A percentile compares a stretch with the other conserved stretches of the same genome.
phyloP scores from a whole-genome alignment of 805 yeast species.

The Ogataea allantospora region DNA sequence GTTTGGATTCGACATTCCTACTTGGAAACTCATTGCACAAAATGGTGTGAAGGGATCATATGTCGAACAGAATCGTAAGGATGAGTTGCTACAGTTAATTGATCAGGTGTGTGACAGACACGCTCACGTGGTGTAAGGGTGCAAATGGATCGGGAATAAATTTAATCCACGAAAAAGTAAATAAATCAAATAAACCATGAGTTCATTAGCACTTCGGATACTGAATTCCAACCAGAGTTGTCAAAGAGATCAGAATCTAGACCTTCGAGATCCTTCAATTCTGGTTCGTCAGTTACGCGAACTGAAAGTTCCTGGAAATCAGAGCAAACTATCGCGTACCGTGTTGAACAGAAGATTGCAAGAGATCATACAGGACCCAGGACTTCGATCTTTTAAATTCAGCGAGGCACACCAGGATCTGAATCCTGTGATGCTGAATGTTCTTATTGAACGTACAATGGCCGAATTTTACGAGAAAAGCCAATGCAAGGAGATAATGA shows the following conservation, averaged over 20 bases:
- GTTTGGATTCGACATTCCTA: conserved; percentile 57
- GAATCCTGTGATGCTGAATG: conserved; percentile 15
- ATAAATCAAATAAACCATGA: conserved; percentile 11
- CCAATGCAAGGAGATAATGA: conserved; percentile 1
- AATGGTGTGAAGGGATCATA: conserved; percentile 73
- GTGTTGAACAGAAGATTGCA: conserved; percentile 11
- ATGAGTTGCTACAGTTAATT: conserved; percentile 42
- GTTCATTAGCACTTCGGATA: conserved; percentile 15
- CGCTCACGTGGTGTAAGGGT: conserved; percentile 15
- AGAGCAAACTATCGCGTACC: background rate
- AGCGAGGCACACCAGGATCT: conserved; percentile 11
- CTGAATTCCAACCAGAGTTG: conserved; percentile 7
- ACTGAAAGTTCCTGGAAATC: background rate
- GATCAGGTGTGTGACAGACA: conserved; percentile 39
- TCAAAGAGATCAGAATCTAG: conserved; percentile 2
- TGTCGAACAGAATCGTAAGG: conserved; percentile 58
- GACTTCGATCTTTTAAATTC: conserved; percentile 11
- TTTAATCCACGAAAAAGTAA: background rate
- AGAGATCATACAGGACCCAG: conserved; percentile 12
- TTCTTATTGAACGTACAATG: conserved; percentile 20
- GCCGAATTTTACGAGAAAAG: conserved; percentile 16
- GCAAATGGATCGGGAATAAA: background rate
- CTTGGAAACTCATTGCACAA: conserved; percentile 64
- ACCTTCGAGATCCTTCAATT: conserved; percentile 9
- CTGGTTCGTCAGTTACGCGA: conserved; percentile 17